Base-by-base conservation (phyloP, 176 grass and related monocot genomes). In the Chrysopogon serrulatus region DNA sequence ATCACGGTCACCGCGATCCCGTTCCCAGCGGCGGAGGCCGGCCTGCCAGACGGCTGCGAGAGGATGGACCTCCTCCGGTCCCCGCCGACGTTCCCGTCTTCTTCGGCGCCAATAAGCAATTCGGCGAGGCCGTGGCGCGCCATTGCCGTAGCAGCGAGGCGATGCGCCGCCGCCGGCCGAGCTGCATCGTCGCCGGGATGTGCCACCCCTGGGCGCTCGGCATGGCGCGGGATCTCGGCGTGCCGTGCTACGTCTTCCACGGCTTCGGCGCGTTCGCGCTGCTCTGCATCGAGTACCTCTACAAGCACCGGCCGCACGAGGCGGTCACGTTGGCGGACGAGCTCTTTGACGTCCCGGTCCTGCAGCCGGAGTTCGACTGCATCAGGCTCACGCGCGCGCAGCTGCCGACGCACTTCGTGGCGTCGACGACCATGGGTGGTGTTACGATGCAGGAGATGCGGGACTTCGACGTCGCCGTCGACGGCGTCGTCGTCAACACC, bases 241-340 rank as follows among this genome's bases (percentile, higher is more conserved):
- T 93, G 11, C 91, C 91, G 10, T 93, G 91, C 79, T 91, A 93
- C 54, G 34, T 91, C 68, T 93, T 93, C 82, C 94, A 93, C 78
- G 94, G 94, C 2, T 93, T 65, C 28, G 86, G 89, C 65, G 90
- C 84, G 28, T 90, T 90, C 62, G 86, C 89, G 0, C 36, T 90
- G 19, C 76, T 87, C 19, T 84, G 84, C 77, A 70, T 88, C 68
- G 86, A 97, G 27, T 49, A 81, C 48, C 89, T 97, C 19, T 79
- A 74, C 84, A 26, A 26, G 23, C 83, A 87, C 57, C 47, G 71
- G 34, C 39, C 68, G 1, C n/a, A n/a, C n/a, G n/a, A 68, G 68
- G 59, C 84, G 13, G 60, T 79, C 81, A 0, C 7, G n/a, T n/a
- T n/a, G n/a, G n/a, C 36, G 5, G 79, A 85, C 14, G 89, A 93